phyloP scores from a whole-genome alignment of 2,329 filamentous ascomycete genomes.

The Colletotrichum brevisporum region DNA sequence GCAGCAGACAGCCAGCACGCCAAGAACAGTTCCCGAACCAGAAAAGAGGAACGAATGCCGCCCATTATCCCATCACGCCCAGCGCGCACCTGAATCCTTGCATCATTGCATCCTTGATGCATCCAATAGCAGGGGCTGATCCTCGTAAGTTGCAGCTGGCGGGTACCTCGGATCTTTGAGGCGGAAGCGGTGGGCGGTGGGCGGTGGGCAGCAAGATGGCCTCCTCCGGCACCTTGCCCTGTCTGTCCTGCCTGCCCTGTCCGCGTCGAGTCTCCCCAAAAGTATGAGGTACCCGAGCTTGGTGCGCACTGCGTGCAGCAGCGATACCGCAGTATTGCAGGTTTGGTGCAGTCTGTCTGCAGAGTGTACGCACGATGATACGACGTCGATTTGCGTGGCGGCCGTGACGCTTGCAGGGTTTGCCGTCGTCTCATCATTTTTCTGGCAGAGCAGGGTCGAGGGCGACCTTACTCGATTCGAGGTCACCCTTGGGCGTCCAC shows the following conservation, averaged over 20 bases:
- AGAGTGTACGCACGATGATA: constrained; percentile 11
- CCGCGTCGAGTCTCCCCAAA: neutral
- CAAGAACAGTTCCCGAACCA: constrained; percentile 35
- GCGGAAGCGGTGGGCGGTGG: constrained; percentile 22
- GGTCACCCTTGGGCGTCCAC: constrained; percentile 16
- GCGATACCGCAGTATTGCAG: constrained; percentile 6
- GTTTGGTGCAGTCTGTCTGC: neutral
- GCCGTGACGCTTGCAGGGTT: constrained; percentile 38
- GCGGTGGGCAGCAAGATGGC: constrained; percentile 29
- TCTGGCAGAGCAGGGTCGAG: constrained; percentile 19
- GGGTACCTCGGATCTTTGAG: constrained; percentile 39
- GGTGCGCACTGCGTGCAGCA: constrained; percentile 6
- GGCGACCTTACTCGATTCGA: constrained; percentile 27
- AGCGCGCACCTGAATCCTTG: constrained; percentile 8
- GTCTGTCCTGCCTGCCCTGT: neutral
- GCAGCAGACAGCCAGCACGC: constrained; percentile 35
- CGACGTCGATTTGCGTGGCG: constrained; percentile 33
- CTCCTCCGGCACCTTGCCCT: constrained; percentile 20
- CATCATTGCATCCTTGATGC: constrained; percentile 30
- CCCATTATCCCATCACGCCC: constrained; percentile 30
- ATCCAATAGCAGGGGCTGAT: constrained; percentile 28
- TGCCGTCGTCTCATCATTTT: constrained; percentile 33
- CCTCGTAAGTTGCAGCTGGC: constrained; percentile 36
- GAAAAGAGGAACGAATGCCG: constrained; percentile 31
- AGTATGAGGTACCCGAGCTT: constrained; percentile 20